Conservation (phyloP, 2,329 filamentous ascomycete species). For the Dactylellina haptotyla region DNA sequence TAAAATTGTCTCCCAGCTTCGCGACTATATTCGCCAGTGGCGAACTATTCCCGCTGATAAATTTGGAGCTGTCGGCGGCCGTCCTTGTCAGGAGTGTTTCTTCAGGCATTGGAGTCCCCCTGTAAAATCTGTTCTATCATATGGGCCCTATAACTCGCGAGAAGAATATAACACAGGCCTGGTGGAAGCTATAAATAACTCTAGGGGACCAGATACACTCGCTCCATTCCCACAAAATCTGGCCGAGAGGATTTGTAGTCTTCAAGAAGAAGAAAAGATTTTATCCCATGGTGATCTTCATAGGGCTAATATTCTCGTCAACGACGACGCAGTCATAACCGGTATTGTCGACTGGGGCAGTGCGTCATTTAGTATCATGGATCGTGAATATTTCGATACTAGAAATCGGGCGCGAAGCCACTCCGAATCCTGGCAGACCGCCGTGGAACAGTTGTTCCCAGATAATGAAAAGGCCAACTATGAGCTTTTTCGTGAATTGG, state of each 20-base stretch:
- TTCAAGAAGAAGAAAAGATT: background rate
- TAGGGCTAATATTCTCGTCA: background rate
- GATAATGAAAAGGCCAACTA: slow-evolving; percentile 3
- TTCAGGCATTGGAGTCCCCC: slow-evolving; percentile 6
- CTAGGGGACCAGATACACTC: background rate
- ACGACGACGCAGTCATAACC: background rate
- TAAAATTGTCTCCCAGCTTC: slow-evolving; percentile 1
- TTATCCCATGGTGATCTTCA: slow-evolving; percentile 14
- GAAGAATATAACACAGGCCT: slow-evolving; percentile 1
- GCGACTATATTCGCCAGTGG: background rate
- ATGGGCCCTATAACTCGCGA: slow-evolving; percentile 6
- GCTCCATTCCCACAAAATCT: background rate
- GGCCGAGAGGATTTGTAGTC: background rate
- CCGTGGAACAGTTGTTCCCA: background rate
- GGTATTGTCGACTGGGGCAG: background rate
- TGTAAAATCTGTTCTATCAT: background rate
- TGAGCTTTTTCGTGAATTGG: background rate
- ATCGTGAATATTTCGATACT: background rate
- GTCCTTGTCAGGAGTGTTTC: slow-evolving; percentile 1
- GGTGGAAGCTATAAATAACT: slow-evolving; percentile 5
- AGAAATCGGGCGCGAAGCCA: slow-evolving; percentile 7
- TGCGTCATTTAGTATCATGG: slow-evolving; percentile 2
- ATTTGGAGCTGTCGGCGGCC: background rate
- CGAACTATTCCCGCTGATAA: background rate
- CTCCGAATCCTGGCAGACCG: background rate